phyloP scores from a whole-genome alignment of 2,329 filamentous ascomycete genomes.

The Diaporthe helianthi region DNA sequence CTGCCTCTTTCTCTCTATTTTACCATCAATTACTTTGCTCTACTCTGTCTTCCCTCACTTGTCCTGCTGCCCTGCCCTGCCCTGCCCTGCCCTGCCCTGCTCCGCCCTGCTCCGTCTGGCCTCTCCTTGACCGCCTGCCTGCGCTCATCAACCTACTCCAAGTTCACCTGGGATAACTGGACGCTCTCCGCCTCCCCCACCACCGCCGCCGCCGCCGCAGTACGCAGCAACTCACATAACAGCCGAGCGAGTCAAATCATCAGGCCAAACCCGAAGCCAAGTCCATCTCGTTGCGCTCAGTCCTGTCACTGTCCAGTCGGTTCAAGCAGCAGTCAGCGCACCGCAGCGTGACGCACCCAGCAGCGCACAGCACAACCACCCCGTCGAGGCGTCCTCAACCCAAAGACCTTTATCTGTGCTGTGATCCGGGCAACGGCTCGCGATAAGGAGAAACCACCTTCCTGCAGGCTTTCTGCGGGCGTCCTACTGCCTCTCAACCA shows the following conservation, averaged over 20 bases:
- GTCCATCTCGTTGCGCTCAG: constrained; percentile 16
- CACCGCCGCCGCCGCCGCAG: background rate
- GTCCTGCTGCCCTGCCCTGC: background rate
- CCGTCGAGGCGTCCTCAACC: constrained; percentile 14
- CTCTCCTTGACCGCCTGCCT: constrained; percentile 25
- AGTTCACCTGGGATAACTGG: constrained; percentile 18
- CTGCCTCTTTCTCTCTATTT: constrained; percentile 20
- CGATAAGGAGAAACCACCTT: constrained; percentile 34
- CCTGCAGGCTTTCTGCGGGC: constrained; percentile 31
- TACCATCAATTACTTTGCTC: too few relatives aligned
- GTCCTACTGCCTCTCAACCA: constrained; percentile 30
- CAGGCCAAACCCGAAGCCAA: constrained; percentile 17
- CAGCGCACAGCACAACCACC: constrained; percentile 11
- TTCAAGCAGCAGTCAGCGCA: constrained; percentile 11
- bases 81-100: background rate
- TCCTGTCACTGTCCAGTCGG: background rate
- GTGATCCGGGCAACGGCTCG: constrained; percentile 30
- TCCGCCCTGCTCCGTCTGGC: background rate
- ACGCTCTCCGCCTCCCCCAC: constrained; percentile 12
- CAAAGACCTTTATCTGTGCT: constrained; percentile 27
- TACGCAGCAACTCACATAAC: background rate
- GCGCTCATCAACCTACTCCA: constrained; percentile 20
- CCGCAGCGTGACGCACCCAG: constrained; percentile 1
- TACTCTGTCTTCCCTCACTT: constrained; percentile 17
- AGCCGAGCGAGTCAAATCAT: constrained; percentile 14